Evolutionary conservation across 176 grass and related monocot species (phyloP).

Genomic region (Triticum timopheevii): DNA sequence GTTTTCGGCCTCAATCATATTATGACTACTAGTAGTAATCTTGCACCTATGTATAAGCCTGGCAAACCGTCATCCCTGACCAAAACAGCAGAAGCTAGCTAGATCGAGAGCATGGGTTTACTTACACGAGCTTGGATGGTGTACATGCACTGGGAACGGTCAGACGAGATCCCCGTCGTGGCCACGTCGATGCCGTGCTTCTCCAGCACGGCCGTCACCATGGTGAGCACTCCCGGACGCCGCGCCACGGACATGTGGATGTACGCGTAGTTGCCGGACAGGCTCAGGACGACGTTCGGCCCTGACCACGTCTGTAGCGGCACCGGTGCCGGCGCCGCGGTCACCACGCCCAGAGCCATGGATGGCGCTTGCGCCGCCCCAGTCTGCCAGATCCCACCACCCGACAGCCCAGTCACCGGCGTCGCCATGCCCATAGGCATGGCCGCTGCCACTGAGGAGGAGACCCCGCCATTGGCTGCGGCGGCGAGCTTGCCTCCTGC

Average conservation of each 20-base stretch:
- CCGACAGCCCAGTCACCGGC: constrained; percentile 25
- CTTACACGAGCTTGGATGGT: constrained; percentile 68
- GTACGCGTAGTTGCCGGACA: constrained; percentile 34
- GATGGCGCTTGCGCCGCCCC: neutral
- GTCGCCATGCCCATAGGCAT: neutral
- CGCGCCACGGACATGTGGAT: constrained; percentile 40
- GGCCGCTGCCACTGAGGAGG: neutral
- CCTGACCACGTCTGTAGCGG: constrained; percentile 63
- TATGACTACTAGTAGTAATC: constrained; percentile 7
- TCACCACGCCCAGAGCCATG: neutral
- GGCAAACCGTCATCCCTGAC: neutral
- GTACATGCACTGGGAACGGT: constrained; percentile 25
- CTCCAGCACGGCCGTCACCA: constrained; percentile 47
- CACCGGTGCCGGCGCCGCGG: neutral
- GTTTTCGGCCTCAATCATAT: constrained; percentile 14
- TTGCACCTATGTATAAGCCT: too few species aligned
- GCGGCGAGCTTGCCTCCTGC: neutral
- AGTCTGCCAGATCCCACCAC: neutral
- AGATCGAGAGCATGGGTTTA: neutral
- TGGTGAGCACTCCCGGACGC: constrained; percentile 31
- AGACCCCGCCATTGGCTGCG: neutral
- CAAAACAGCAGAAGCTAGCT: neutral
- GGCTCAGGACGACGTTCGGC: constrained; percentile 54
- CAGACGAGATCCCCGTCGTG: constrained; percentile 29
- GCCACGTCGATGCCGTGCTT: constrained; percentile 62